Conservation (phyloP, 1,139 yeast species). For the Geotrichum bryndzae region DNA sequence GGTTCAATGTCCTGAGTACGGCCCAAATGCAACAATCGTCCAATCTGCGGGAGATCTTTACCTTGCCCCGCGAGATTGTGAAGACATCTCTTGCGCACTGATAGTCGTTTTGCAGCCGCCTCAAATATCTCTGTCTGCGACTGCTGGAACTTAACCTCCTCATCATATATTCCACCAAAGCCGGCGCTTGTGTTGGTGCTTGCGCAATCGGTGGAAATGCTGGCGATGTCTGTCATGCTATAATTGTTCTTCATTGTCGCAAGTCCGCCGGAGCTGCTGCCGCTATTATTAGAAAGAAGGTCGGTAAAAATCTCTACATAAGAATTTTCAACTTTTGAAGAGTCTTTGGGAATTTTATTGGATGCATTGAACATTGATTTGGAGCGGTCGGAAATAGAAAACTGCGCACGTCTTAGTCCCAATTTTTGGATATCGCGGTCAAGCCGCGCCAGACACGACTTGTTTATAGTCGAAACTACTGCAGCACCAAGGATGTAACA, state of each 20-base stretch:
- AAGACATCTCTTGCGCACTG: constrained; percentile 13
- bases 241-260: no score
- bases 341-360: constrained; percentile 14
- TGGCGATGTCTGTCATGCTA: no score
- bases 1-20: constrained; percentile 12
- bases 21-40: constrained; percentile 17
- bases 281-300: no score
- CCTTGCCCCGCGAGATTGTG: constrained; percentile 12
- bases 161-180: no score
- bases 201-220: no score
- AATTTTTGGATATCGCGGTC: constrained; percentile 15
- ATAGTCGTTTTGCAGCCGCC: constrained; percentile 13
- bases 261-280: no score
- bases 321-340: constrained; percentile 9
- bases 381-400: constrained; percentile 16
- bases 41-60: constrained; percentile 18
- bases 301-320: no score
- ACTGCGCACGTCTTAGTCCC: constrained; percentile 15
- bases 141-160: no score
- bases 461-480: constrained; percentile 12
- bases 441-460: constrained; percentile 3
- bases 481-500: constrained; percentile 18
- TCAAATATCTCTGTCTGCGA: no score
- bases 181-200: no score
- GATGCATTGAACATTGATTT: neutral